Base-by-base conservation (phyloP, 495 filamentous ascomycete genomes). In the Trypethelium eluteriae region DNA sequence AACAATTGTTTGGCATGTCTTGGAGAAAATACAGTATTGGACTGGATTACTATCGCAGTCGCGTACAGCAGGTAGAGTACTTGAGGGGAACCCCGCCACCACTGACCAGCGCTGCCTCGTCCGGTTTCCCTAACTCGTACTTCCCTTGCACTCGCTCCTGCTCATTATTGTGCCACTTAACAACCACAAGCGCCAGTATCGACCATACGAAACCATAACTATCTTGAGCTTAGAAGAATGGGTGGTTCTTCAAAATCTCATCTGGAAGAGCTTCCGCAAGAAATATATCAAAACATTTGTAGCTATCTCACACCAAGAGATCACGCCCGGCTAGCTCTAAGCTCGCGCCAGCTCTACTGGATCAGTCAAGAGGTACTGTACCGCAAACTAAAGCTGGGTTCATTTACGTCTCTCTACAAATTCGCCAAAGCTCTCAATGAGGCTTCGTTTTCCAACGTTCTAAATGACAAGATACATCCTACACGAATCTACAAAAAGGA, bases 281-380 rank as follows among this genome's bases (percentile, higher is more conserved):
- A 59, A 59, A 34, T 59, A 34, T 36, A 35, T 36, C 53, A 59
- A 36, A 59, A 59, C 32, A 36, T 59, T 59, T 59, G 53, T 18
- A 34, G 32, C 14, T 32, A 59, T 36, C 53, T 59, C 53, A 59
- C 53, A 34, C 53, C n/a, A 59, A 32, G 25, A 35, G 53, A 59
- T 35, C 53, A 59, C 25, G 53, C 36, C 25, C 53, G 32, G 25
- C 53, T 59, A 9, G 53, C 53, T 10, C n/a, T 34, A 34, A 4
- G 53, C 53, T 59, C 53, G 10, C 53, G 14, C 25, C 53, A 59
- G 32, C 53, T 59, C 25, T 59, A 59, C 32, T 59, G 53, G 53
- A 59, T 59, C 53, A 59, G 53, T 59, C 53, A 59, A 59, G 53
- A 59, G 32, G 53, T 59, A 18, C 53, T 59, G 25, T 59, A 59